These are phyloP conservation scores for Saturnispora sanitii DNA, from an alignment of 805 yeast species.

Conservation along the genomic window DNA sequence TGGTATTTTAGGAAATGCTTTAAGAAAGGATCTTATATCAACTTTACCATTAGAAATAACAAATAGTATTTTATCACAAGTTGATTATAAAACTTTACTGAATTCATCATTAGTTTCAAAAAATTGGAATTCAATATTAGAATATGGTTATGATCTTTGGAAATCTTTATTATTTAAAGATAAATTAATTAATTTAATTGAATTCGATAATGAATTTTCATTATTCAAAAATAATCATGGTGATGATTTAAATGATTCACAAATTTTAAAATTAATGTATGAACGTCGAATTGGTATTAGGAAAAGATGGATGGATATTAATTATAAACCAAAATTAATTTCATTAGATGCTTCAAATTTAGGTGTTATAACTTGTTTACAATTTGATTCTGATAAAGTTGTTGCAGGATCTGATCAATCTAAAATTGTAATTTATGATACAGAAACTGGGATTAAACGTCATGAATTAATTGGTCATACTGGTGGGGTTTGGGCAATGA, in stretches of 20 bases:
- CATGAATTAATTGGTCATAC: slow-evolving; percentile 74
- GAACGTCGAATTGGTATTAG: slow-evolving; percentile 48
- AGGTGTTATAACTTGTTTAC: slow-evolving; percentile 89
- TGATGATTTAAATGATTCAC: slow-evolving; percentile 9
- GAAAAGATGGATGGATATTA: slow-evolving; percentile 73
- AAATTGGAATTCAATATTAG: slow-evolving; percentile 60
- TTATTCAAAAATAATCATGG: slow-evolving; percentile 13
- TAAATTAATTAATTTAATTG: slow-evolving; percentile 39
- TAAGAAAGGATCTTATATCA: slow-evolving; percentile 65
- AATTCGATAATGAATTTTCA: slow-evolving; percentile 29
- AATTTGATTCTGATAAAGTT: slow-evolving; percentile 82
- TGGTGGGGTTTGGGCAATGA: slow-evolving; percentile 98
- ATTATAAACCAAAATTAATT: slow-evolving; percentile 55
- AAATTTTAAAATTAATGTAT: slow-evolving; percentile 33
- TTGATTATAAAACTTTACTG: slow-evolving; percentile 56
- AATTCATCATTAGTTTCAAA: slow-evolving; percentile 55
- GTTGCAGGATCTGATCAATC: slow-evolving; percentile 90
- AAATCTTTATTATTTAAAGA: slow-evolving; percentile 52
- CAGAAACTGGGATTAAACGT: slow-evolving; percentile 57
- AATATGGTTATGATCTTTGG: slow-evolving; percentile 61
- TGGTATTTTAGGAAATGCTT: slow-evolving; percentile 38
- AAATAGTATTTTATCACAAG: slow-evolving; percentile 48
- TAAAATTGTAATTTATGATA: slow-evolving; percentile 69
- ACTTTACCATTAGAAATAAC: slow-evolving; percentile 70
- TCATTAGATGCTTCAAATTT: slow-evolving; percentile 57